Percentiles rank a stretch among this genome's conserved stretches.
These are phyloP conservation scores for Nicotiana obtusifolia DNA, from an alignment of 257 asterid species.

Conservation along the genomic window DNA sequence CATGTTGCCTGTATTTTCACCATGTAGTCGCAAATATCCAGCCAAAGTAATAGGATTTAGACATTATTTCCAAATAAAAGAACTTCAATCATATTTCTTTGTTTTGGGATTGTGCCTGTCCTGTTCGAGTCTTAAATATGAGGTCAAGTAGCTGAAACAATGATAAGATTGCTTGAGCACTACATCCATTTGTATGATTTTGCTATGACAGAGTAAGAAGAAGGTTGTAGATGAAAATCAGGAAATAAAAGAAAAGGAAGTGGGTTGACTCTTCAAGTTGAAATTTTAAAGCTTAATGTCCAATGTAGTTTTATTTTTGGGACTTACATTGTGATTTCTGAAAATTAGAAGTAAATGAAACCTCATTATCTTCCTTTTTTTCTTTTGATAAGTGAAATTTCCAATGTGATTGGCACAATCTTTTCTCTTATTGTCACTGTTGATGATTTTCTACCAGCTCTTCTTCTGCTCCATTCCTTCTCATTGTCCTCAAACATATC, in stretches of 20 bases:
- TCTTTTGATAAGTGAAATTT: neutral
- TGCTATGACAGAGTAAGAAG: neutral
- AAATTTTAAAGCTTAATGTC: neutral
- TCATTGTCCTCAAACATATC: neutral
- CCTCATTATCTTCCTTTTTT: neutral
- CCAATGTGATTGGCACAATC: neutral
- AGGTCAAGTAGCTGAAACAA: neutral
- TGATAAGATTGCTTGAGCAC: neutral
- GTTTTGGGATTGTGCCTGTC: neutral
- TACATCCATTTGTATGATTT: neutral
- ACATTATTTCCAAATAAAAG: neutral
- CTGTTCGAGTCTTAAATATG: slow-evolving; percentile 8
- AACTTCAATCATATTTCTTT: neutral
- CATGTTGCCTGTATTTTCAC: neutral
- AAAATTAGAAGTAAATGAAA: neutral
- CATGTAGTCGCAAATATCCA: too few species aligned
- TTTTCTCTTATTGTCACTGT: neutral
- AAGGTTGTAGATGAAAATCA: neutral
- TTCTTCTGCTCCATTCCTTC: neutral
- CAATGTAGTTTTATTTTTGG: neutral
- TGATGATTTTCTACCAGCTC: neutral
- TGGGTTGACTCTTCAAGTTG: neutral
- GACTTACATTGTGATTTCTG: neutral
- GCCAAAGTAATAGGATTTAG: neutral
- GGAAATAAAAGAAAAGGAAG: neutral